Conservation (phyloP, 2,329 filamentous ascomycete genomes). For the Fusarium beomiforme region DNA sequence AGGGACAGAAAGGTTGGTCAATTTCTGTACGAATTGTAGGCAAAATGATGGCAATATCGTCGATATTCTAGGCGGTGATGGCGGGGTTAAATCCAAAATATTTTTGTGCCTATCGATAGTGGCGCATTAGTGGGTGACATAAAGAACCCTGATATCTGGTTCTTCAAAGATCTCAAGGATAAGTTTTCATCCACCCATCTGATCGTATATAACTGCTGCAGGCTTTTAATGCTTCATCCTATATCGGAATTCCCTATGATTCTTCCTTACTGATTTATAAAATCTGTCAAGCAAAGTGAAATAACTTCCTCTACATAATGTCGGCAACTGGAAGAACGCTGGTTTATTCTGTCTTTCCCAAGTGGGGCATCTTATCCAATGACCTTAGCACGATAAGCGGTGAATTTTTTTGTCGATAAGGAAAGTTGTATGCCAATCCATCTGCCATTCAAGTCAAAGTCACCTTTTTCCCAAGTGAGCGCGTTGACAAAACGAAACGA, state of each 20-base stretch:
- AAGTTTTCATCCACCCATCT: neutral
- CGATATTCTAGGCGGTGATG: conserved; percentile 45
- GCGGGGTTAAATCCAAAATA: conserved; percentile 52
- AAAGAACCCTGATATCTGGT: neutral
- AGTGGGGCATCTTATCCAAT: neutral
- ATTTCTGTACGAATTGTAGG: conserved; percentile 15
- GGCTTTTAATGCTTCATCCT: too few species aligned
- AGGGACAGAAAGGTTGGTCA: conserved; percentile 5
- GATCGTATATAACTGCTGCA: neutral
- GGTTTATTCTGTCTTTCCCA: neutral
- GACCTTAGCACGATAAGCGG: conserved; percentile 24
- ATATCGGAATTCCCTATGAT: too few species aligned
- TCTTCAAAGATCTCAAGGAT: neutral
- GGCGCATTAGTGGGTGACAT: conserved; percentile 2
- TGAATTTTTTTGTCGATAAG: conserved; percentile 41
- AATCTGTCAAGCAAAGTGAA: too few species aligned
- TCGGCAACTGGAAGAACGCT: neutral
- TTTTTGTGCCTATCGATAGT: conserved; percentile 54
- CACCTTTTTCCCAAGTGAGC: conserved; percentile 17
- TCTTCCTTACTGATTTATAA: too few species aligned
- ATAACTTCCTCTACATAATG: neutral
- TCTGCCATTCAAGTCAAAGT: conserved; percentile 25
- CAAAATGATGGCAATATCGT: conserved; percentile 42
- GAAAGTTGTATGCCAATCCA: conserved; percentile 45
- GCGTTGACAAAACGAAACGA: conserved; percentile 39